Evolutionary conservation across 192 early-diverging fungal species (phyloP).

Genomic region (Podila minutissima): DNA sequence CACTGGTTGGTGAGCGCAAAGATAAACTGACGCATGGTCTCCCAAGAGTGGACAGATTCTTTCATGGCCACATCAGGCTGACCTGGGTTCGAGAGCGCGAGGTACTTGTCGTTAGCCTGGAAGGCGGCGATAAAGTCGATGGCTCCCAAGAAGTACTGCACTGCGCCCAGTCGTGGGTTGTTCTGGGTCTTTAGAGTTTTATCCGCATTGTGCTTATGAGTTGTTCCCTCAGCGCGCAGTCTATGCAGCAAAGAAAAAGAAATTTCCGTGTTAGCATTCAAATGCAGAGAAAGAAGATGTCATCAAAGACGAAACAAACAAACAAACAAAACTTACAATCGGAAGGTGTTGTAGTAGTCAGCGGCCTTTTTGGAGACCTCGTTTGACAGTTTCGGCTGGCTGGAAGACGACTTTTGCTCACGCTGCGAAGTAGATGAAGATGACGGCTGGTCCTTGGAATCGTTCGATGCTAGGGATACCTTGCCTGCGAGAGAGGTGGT

Average conservation of each 20-base stretch:
- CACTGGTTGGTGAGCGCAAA: conserved; percentile 42
- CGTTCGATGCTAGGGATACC: conserved; percentile 7
- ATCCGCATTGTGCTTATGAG: conserved; percentile 37
- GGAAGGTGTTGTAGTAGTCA: conserved; percentile 34
- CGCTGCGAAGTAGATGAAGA: not conserved
- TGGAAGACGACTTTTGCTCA: conserved; percentile 24
- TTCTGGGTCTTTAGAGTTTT: conserved; percentile 27
- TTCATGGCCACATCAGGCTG: conserved; percentile 35
- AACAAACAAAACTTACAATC: conserved; percentile 17
- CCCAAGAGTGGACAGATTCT: conserved; percentile 40
- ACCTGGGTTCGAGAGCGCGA: conserved; percentile 30
- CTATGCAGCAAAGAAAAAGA: not conserved
- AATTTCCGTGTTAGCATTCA: not conserved
- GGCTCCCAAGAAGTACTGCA: conserved; percentile 43
- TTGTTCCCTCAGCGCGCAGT: conserved; percentile 26
- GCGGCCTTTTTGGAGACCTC: conserved; percentile 25
- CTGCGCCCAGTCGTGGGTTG: conserved; percentile 24
- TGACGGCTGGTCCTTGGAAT: not conserved
- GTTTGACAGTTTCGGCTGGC: conserved; percentile 7
- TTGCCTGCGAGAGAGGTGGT: conserved; percentile 15
- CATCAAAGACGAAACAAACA: not conserved
- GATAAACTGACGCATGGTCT: conserved; percentile 52
- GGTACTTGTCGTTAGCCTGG: conserved; percentile 47
- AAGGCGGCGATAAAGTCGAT: conserved; percentile 49
- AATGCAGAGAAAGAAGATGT: not conserved